These are phyloP conservation scores for Papiliotrema flavescens DNA, from an alignment of 1,284 basidiomycete species.

Conservation along the genomic window DNA sequence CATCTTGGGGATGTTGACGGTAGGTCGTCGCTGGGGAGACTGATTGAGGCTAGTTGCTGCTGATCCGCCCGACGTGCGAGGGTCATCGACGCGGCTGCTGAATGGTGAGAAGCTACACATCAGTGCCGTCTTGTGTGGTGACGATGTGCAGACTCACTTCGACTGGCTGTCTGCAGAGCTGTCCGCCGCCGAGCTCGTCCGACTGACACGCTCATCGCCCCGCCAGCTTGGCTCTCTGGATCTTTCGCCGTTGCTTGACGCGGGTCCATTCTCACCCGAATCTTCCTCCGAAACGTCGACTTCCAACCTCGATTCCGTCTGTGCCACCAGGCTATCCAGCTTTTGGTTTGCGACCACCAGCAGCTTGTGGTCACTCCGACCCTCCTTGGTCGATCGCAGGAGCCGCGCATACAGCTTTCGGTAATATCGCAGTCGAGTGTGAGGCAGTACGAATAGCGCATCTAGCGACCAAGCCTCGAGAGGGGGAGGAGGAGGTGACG, in stretches of 20 bases:
- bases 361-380: constrained; percentile 80
- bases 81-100: constrained; percentile 40
- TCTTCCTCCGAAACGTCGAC: constrained; percentile 43
- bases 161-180: constrained; percentile 39
- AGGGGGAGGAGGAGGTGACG: constrained; percentile 57
- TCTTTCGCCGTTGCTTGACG: constrained; percentile 6
- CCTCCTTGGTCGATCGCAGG: constrained; percentile 81
- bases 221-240: constrained; percentile 30
- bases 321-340: constrained; percentile 68
- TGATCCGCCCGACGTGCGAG: constrained; percentile 36
- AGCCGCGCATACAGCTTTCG: constrained; percentile 84
- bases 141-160: constrained; percentile 26
- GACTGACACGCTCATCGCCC: constrained; percentile 32
- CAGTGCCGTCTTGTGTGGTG: constrained; percentile 4
- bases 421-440: constrained; percentile 83
- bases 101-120: constrained; percentile 40
- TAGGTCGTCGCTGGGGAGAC: constrained; percentile 31
- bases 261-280: background rate
- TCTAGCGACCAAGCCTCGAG: constrained; percentile 73
- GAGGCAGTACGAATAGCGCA: constrained; percentile 79
- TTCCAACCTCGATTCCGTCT: constrained; percentile 60
- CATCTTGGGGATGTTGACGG: constrained; percentile 12
- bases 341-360: constrained; percentile 76
- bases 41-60: constrained; percentile 36
- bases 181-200: constrained; percentile 37